Evolutionary conservation across 1,284 basidiomycete species (phyloP).

Genomic region (Melampsora larici-populina): DNA sequence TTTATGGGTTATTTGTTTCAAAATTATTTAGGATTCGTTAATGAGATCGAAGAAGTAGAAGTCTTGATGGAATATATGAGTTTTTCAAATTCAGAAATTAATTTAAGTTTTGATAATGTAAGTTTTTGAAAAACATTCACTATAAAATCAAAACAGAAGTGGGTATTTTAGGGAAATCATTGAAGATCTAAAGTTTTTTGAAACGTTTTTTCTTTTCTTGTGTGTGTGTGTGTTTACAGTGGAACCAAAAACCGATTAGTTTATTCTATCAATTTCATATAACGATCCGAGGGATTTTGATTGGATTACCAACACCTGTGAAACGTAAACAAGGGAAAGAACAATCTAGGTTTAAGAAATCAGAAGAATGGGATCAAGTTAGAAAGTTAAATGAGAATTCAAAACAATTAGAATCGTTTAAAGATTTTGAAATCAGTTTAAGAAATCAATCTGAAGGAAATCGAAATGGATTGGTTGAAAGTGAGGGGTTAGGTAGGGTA

Average conservation of each 20-base stretch:
- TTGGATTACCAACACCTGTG: slow-evolving; percentile 31
- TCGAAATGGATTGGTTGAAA: not conserved
- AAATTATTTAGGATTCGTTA: slow-evolving; percentile 80
- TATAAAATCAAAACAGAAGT: too few species aligned
- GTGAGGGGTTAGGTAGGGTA: not conserved
- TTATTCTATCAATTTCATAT: slow-evolving; percentile 33
- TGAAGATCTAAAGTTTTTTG: not conserved
- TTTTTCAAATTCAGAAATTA: slow-evolving; percentile 67
- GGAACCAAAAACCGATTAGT: not conserved
- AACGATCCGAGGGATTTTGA: not conserved
- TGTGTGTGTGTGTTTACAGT: slow-evolving; percentile 9
- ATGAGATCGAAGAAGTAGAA: slow-evolving; percentile 71
- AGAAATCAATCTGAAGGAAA: not conserved
- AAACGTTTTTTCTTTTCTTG: not conserved
- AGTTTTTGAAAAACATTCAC: too few species aligned
- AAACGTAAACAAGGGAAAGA: not conserved
- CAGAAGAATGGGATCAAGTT: slow-evolving; percentile 4
- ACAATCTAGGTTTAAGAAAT: slow-evolving; percentile 23
- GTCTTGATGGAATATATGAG: slow-evolving; percentile 74
- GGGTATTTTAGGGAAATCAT: too few species aligned
- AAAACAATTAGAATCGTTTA: not conserved
- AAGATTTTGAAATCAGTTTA: not conserved
- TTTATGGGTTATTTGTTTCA: slow-evolving; percentile 89
- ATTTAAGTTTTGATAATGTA: slow-evolving; percentile 10
- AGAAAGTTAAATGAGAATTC: slow-evolving; percentile 5